A percentile compares a stretch with the other conserved stretches of the same genome.
These are phyloP conservation scores for Jacaranda mimosifolia DNA, from an alignment of 257 asterid genomes.

Conservation along the genomic window DNA sequence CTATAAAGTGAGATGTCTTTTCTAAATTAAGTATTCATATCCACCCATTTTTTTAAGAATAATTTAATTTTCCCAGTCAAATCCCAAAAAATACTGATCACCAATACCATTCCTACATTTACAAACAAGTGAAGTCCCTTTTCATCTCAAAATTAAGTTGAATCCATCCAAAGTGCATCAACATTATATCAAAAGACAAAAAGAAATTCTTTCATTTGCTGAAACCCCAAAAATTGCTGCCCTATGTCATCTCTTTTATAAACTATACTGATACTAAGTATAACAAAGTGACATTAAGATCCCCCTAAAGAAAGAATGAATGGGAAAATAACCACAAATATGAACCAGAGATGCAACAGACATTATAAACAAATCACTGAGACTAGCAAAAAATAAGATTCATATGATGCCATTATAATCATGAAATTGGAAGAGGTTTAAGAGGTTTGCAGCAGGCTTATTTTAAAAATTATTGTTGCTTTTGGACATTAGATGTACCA, in stretches of 20 bases:
- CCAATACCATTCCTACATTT: neutral
- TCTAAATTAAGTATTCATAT: too few species aligned
- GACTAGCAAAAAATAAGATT: conserved; percentile 14
- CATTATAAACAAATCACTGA: conserved; percentile 24
- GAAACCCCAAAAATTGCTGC: neutral
- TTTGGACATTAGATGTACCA: conserved; percentile 26
- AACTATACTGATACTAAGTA: neutral
- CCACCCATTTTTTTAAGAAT: too few species aligned
- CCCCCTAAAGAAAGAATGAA: conserved; percentile 1
- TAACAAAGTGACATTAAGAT: conserved; percentile 1
- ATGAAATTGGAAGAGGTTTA: conserved; percentile 1
- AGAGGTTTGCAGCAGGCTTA: neutral
- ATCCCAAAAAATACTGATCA: too few species aligned
- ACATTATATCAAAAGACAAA: neutral
- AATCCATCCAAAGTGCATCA: neutral
- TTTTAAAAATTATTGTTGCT: neutral
- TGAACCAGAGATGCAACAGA: neutral
- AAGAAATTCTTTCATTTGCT: neutral
- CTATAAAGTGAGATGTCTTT: too few species aligned
- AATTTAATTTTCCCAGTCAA: too few species aligned
- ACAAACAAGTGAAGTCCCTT: conserved; percentile 6
- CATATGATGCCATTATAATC: neutral
- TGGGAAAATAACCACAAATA: neutral
- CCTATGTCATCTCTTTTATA: neutral
- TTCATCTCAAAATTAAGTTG: too few species aligned